Percentiles rank a stretch among this genome's conserved stretches.
Conservation (phyloP, 192 early-diverging fungal genomes). For the Anaeromyces robustus region DNA sequence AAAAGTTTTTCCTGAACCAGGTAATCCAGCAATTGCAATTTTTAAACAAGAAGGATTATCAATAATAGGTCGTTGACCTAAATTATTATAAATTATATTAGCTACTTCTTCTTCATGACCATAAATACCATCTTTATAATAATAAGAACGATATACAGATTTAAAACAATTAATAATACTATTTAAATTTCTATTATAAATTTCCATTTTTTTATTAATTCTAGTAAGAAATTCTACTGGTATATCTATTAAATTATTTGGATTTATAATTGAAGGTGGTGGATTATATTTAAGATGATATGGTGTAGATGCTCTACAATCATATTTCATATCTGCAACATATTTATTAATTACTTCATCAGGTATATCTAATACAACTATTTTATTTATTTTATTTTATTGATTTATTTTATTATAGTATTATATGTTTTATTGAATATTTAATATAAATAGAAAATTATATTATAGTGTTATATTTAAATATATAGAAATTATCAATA, state of each 20-base stretch:
- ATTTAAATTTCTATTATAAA: background rate
- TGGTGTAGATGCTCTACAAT: background rate
- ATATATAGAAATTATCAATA: no score
- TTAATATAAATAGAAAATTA: no score
- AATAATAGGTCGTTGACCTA: background rate
- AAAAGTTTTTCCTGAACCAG: background rate
- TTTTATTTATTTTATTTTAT: background rate
- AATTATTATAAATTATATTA: background rate
- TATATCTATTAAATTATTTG: background rate
- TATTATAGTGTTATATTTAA: no score
- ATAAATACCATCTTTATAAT: background rate
- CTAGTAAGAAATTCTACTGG: background rate
- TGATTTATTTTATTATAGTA: no score
- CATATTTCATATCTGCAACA: background rate
- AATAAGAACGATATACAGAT: background rate
- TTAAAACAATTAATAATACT: background rate
- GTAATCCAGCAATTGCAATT: background rate
- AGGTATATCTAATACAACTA: background rate
- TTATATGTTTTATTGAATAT: no score
- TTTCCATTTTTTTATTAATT: background rate
- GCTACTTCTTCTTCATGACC: background rate
- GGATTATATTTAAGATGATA: background rate
- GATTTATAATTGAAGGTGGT: background rate
- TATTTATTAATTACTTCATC: background rate
- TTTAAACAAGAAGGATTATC: background rate